A percentile compares a stretch with the other conserved stretches of the same genome.
These are phyloP conservation scores for Globisporangium barbulae DNA, from an alignment of 352 stramenopile genomes.

Conservation along the genomic window DNA sequence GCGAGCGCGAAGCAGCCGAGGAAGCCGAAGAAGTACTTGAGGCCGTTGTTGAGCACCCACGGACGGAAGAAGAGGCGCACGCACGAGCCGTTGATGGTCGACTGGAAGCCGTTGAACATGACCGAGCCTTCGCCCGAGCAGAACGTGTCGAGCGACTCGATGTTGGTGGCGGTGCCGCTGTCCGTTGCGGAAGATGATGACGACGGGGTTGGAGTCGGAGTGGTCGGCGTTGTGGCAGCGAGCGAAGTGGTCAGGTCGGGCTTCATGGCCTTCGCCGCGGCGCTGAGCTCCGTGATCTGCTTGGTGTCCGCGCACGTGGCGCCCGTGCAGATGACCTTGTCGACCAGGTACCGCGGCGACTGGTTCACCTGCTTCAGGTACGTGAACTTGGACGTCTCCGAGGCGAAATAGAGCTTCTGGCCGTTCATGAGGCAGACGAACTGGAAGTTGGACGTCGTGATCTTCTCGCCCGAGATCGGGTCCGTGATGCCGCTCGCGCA, in stretches of 20 bases:
- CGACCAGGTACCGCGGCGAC: conserved; percentile 44
- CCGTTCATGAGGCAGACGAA: conserved; percentile 70
- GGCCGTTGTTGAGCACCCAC: conserved; percentile 67
- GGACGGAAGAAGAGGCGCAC: conserved; percentile 74
- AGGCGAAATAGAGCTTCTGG: conserved; percentile 87
- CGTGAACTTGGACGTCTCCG: conserved; percentile 53
- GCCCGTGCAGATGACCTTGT: conserved; percentile 51
- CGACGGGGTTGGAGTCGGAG: conserved; percentile 18
- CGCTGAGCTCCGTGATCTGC: conserved; percentile 53
- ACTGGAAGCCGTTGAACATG: conserved; percentile 85
- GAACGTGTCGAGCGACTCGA: conserved; percentile 28
- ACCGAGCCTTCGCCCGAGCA: conserved; percentile 66
- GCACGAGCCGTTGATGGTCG: conserved; percentile 66
- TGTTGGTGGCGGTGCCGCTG: conserved; percentile 18
- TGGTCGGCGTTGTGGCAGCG: conserved; percentile 20
- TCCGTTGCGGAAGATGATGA: conserved; percentile 16
- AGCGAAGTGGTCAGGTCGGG: conserved; percentile 25
- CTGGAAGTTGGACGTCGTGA: conserved; percentile 60
- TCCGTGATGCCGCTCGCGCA: conserved; percentile 50
- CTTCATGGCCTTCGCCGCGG: conserved; percentile 39
- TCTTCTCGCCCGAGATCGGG: conserved; percentile 52
- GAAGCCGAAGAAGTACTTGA: conserved; percentile 77
- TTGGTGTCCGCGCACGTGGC: conserved; percentile 53
- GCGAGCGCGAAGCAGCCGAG: conserved; percentile 62
- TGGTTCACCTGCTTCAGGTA: conserved; percentile 64